Evolutionary conservation across 257 asterid genomes (phyloP).

Genomic region (Solanum corneliomulleri): DNA sequence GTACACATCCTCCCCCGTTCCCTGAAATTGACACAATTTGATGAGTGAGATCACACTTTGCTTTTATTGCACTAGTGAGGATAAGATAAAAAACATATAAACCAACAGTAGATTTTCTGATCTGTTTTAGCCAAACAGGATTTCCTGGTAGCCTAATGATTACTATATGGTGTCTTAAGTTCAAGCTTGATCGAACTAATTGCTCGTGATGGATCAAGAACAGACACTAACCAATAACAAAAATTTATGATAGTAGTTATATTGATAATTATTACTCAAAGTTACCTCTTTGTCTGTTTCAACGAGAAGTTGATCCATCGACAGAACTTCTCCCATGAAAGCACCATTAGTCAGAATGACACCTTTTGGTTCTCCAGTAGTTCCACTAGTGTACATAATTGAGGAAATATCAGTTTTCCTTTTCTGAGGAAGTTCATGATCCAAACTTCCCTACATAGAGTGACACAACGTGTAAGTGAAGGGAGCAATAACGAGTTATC

Average conservation of each 20-base stretch:
- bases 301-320: slow-evolving; percentile 55
- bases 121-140: not conserved
- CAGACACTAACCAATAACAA: not conserved
- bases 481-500: not conserved
- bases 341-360: slow-evolving; percentile 66
- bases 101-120: not conserved
- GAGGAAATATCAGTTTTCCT: slow-evolving; percentile 52
- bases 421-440: slow-evolving; percentile 49
- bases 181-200: not conserved
- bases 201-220: not conserved
- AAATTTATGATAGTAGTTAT: not conserved
- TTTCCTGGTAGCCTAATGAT: not conserved
- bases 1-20: slow-evolving; percentile 54
- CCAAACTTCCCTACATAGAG: slow-evolving; percentile 41
- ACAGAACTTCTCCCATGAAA: slow-evolving; percentile 72
- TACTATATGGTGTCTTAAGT: not conserved
- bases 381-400: slow-evolving; percentile 96
- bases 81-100: not conserved
- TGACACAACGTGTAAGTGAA: not conserved
- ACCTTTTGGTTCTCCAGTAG: slow-evolving; percentile 96
- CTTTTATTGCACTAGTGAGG: not conserved
- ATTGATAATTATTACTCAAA: not conserved
- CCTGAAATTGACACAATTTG: slow-evolving; percentile 25
- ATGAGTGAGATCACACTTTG: not conserved
- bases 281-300: slow-evolving; percentile 59